These are phyloP conservation scores for Torrubiella hemipterigena DNA, from an alignment of 2,329 filamentous ascomycete species.

Conservation along the genomic window DNA sequence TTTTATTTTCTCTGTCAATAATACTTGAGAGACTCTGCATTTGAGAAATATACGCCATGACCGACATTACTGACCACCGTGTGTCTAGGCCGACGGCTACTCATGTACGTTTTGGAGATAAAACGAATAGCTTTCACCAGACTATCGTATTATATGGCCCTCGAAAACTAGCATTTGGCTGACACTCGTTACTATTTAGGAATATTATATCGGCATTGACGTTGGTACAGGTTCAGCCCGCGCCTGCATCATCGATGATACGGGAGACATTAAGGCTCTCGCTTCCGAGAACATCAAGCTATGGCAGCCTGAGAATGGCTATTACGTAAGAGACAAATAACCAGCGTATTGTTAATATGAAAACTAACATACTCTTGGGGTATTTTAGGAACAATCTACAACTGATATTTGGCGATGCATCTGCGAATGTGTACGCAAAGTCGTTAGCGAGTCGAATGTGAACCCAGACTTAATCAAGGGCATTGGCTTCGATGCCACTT, in stretches of 20 bases:
- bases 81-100: too few species aligned
- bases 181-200: constrained; percentile 18
- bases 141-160: too few species aligned
- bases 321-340: constrained; percentile 44
- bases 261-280: constrained; percentile 73
- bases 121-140: too few species aligned
- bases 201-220: constrained; percentile 74
- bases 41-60: too few species aligned
- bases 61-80: too few species aligned
- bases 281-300: constrained; percentile 67
- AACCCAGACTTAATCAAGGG: constrained; percentile 67
- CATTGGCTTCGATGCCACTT: constrained; percentile 97
- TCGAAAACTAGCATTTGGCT: constrained; percentile 1
- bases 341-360: not conserved
- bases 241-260: constrained; percentile 87
- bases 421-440: constrained; percentile 73
- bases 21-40: constrained; percentile 6
- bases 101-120: not conserved
- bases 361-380: constrained; percentile 6
- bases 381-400: constrained; percentile 93
- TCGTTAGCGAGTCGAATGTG: constrained; percentile 70
- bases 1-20: constrained; percentile 4
- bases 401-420: constrained; percentile 95
- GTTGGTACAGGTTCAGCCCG: constrained; percentile 92
- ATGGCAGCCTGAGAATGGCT: constrained; percentile 66